Evolutionary conservation across 2,329 filamentous ascomycete species (phyloP), one percentile per base, ranked within the genome.

Genomic region (Colletotrichum melonis): DNA sequence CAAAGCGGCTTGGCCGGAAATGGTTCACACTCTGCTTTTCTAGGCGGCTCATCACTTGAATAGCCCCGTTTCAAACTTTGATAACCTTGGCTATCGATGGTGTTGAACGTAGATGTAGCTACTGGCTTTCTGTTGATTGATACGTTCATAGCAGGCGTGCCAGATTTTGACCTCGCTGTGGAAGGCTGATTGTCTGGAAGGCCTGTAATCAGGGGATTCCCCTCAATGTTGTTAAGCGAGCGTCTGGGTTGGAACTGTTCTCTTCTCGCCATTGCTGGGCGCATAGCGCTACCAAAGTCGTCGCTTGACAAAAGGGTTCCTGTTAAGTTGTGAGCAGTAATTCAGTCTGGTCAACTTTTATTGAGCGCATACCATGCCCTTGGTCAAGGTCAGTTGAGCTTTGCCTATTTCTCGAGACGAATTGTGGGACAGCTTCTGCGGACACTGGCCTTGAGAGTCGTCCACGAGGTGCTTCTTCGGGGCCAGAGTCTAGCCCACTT

Each of bases 111-210:
- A 4, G 57, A 26, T 2, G 32, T 26, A 3, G 57, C 9, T 6
- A 60, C 57, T 22, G 57, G 57, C 22, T 60, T 60, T 42, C 57
- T 32, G 14, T 60, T 35, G 14, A 60, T 60, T 19, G 57, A 60
- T 38, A 60, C 9, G n/a, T 60, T 60, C 19, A 32, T 12, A 30
- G 57, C 57, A 38, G n/a, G n/a, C 7, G 14, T 22, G 8, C 28
- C 26, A 57, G 26, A n/a, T 2, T 30, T 28, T 11, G 14, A 19
- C 19, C 55, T 5, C 7, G 7, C 24, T 9, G 19, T 11, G 26
- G 28, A 30, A n/a, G 55, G 3, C 19, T n/a, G 55, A 22, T 35
- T 2, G 19, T 57, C 16, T 30, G 16, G 16, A n/a, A 57, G 8
- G 8, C 28, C 55, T n/a, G 55, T 14, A 12, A 57, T n/a, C 14